Conservation (phyloP, 768 basidiomycete genomes). For the Agrocybe chaxingu region DNA sequence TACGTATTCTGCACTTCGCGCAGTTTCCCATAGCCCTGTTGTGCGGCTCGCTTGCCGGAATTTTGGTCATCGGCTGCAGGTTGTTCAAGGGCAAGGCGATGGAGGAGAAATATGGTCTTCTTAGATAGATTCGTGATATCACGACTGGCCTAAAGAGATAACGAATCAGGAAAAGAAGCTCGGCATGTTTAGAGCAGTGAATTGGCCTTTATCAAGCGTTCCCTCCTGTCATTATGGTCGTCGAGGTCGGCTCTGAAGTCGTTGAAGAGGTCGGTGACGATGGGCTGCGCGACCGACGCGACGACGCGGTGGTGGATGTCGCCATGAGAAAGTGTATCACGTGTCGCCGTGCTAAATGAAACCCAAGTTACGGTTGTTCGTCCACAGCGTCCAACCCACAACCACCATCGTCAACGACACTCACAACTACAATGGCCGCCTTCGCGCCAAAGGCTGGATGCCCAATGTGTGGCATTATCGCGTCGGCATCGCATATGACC, state of each 20-base stretch:
- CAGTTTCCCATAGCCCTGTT: conserved; percentile 57
- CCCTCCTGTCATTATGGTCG: conserved; percentile 81
- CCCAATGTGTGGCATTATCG: conserved; percentile 73
- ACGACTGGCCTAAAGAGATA: conserved; percentile 57
- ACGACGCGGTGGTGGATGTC: conserved; percentile 13
- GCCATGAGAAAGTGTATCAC: conserved; percentile 18
- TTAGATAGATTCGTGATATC: conserved; percentile 92
- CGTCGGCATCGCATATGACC: conserved; percentile 45
- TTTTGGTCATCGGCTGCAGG: conserved; percentile 23
- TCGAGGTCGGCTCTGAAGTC: conserved; percentile 72
- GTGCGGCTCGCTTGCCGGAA: conserved; percentile 40
- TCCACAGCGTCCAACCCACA: conserved; percentile 1
- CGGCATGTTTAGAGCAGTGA: conserved; percentile 1
- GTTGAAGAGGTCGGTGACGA: conserved; percentile 43
- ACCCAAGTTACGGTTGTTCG: neutral
- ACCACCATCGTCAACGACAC: neutral
- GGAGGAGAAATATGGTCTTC: conserved; percentile 90
- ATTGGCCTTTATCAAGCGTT: conserved; percentile 83
- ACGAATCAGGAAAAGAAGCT: neutral
- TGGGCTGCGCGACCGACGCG: neutral
- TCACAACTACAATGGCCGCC: conserved; percentile 31
- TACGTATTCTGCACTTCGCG: conserved; percentile 65
- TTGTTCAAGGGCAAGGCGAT: conserved; percentile 54
- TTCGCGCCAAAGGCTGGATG: conserved; percentile 68
- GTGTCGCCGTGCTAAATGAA: conserved; percentile 8